Evolutionary conservation across 106 monocot species (phyloP).

Genomic region (Allium fistulosum): DNA sequence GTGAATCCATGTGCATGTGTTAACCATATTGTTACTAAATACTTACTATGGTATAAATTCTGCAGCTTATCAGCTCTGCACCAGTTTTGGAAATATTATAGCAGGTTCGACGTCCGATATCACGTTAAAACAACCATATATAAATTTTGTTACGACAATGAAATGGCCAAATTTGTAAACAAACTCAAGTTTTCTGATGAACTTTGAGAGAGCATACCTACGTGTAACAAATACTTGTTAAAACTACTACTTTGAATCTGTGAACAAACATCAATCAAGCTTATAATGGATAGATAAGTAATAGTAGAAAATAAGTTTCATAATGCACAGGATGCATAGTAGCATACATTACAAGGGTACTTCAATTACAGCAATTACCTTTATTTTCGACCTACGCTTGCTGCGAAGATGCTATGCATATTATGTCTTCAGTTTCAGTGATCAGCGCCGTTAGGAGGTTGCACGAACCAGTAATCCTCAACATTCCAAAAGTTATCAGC

Average conservation of each 20-base stretch:
- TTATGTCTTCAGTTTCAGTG: slow-evolving; percentile 4
- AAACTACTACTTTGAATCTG: background rate
- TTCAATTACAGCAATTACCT: slow-evolving; percentile 6
- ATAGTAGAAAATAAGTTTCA: background rate
- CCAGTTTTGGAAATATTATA: too few relatives aligned
- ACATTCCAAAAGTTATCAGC: slow-evolving; percentile 36
- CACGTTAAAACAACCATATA: too few relatives aligned
- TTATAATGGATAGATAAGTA: slow-evolving; percentile 3
- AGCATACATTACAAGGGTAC: background rate
- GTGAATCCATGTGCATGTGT: slow-evolving; percentile 8
- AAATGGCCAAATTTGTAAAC: background rate
- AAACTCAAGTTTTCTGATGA: background rate
- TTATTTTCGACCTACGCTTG: background rate
- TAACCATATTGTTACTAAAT: background rate
- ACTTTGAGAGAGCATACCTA: background rate
- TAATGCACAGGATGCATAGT: background rate
- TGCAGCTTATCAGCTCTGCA: too few relatives aligned
- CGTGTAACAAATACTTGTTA: background rate
- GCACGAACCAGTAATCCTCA: slow-evolving; percentile 37
- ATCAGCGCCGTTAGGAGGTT: slow-evolving; percentile 18
- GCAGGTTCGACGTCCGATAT: too few relatives aligned
- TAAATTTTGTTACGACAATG: too few relatives aligned
- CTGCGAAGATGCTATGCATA: background rate
- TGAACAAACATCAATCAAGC: slow-evolving; percentile 1
- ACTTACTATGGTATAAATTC: background rate